phyloP scores from a whole-genome alignment of 2,329 filamentous ascomycete species.

The Beauveria sp. region DNA sequence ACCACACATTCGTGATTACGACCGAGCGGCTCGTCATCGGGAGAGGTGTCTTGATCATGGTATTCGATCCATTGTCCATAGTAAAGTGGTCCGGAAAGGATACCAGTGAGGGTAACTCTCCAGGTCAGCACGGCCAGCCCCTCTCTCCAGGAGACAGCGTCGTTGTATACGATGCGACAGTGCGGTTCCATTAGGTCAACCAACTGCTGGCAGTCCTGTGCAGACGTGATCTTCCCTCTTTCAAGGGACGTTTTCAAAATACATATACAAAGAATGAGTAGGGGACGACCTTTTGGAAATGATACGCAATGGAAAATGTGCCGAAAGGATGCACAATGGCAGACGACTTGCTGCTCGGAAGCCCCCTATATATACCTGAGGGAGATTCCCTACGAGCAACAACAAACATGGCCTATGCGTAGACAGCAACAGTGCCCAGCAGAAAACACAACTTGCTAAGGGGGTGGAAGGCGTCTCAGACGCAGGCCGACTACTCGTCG shows the following conservation, averaged over 20 bases:
- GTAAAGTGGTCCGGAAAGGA: neutral
- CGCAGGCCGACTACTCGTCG: neutral
- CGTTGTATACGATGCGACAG: conserved; percentile 3
- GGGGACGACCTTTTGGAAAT: neutral
- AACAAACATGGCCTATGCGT: neutral
- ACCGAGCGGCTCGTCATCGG: neutral
- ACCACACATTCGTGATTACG: conserved; percentile 2
- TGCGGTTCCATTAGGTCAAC: conserved; percentile 1
- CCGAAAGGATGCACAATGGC: neutral
- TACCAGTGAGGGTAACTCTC: neutral
- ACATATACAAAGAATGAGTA: neutral
- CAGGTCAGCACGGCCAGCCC: neutral
- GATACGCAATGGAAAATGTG: neutral
- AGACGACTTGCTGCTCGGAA: neutral
- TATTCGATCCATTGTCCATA: neutral
- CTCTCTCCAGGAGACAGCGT: neutral
- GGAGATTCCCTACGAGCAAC: neutral
- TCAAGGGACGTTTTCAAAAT: neutral
- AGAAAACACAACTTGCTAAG: neutral
- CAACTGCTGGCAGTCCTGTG: too few relatives aligned
- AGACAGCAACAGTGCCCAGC: neutral
- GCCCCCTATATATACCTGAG: neutral
- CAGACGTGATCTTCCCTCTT: neutral
- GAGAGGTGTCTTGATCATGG: conserved; percentile 4
- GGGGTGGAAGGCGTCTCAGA: neutral